Evolutionary conservation across 2,329 filamentous ascomycete species (phyloP), one percentile per base, ranked within the genome.

Genomic region (Ophiostoma himal-ulmi): DNA sequence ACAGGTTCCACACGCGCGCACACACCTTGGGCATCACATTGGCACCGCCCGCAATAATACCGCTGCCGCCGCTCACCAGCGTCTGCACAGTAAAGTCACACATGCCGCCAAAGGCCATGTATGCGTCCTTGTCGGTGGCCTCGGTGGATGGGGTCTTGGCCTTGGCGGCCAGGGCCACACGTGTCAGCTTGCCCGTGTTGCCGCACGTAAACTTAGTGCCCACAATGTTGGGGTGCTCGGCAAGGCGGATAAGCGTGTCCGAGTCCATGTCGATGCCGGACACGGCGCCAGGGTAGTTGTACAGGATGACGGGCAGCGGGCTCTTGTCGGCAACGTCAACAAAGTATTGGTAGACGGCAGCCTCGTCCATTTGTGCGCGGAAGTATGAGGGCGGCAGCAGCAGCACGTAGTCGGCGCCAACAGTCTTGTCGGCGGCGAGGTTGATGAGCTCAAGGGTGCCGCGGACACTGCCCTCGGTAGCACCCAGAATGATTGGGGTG

Each of bases 191-290:
- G 74, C 93, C 93, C 0, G 92, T 95, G 83, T 92, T 95, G 74
- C 91, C 93, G 78, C 92, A 96, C 57, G 93, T 96, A 83, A 96
- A 96, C 80, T 96, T 96, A 70, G 92, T 94, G 73, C 93, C 93
- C 73, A 93, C 82, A 76, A 96, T 92, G 81, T 96, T 96, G 74
- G 89, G 88, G 81, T 96, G 92, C 78, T 88, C 82, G 64, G 90
- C 91, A 52, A 96, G 86, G 77, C 85, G 86, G 81, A 95, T 92
- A 76, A 96, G 86, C 72, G 94, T 85, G 78, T 96, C 93, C 71
- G 91, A 94, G 83, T 95, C 92, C 87, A 96, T 90, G 79, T 96
- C 93, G 77, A 96, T 91, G 68, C 93, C 93, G 6, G 91, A 86
- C 6, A 95, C 93, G 68, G 92, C 93, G 68, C 92, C 92, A 0